Conservation (phyloP, 2,329 filamentous ascomycete genomes). For the Diaporthe sp. region DNA sequence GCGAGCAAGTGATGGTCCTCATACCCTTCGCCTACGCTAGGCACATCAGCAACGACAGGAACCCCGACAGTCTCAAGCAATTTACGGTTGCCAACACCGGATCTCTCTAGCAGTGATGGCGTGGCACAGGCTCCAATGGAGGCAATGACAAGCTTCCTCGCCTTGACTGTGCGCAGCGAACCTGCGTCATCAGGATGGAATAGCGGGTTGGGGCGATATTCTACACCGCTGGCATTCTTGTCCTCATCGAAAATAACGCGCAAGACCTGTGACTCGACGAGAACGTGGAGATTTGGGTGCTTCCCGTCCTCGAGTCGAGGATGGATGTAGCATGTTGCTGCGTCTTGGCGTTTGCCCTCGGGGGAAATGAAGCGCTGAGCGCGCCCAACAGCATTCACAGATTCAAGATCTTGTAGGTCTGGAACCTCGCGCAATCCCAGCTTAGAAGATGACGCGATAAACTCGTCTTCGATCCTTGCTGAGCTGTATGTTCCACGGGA, state of each 20-base stretch:
- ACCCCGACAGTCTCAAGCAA: constrained; percentile 62
- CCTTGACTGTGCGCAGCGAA: constrained; percentile 53
- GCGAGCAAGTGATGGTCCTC: constrained; percentile 51
- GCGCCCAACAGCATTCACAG: constrained; percentile 46
- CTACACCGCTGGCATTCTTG: constrained; percentile 61
- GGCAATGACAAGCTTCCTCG: constrained; percentile 59
- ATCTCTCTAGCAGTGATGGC: constrained; percentile 62
- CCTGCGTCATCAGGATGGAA: constrained; percentile 50
- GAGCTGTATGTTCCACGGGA: no score
- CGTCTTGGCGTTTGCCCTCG: constrained; percentile 65
- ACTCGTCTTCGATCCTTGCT: no score
- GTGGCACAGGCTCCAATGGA: constrained; percentile 56
- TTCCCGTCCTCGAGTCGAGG: constrained; percentile 60
- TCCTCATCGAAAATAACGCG: constrained; percentile 60
- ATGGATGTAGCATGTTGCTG: constrained; percentile 64
- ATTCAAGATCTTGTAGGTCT: constrained; percentile 62
- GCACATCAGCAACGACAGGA: constrained; percentile 58
- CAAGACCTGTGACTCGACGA: constrained; percentile 64
- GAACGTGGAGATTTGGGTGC: constrained; percentile 66
- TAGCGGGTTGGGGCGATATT: constrained; percentile 58
- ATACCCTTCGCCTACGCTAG: constrained; percentile 66
- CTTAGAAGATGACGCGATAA: constrained; percentile 57
- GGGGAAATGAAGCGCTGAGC: constrained; percentile 43
- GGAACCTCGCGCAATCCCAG: constrained; percentile 60
- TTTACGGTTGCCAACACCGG: constrained; percentile 60